phyloP scores from a whole-genome alignment of 371 early-diverging fungal species.

The Haplosporangium sp. region DNA sequence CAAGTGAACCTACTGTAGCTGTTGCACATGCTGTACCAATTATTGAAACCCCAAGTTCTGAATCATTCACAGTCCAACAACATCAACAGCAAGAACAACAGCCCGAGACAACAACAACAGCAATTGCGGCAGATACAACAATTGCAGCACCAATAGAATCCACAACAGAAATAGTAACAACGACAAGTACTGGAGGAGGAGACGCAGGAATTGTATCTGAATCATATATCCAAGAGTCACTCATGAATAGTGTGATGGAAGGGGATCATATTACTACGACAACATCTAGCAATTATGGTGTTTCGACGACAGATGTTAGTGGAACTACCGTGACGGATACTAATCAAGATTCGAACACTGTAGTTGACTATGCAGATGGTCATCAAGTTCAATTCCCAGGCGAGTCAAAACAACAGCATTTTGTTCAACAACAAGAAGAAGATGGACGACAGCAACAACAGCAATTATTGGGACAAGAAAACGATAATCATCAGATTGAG shows the following conservation, averaged over 20 bases:
- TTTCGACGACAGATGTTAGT: slow-evolving; percentile 8
- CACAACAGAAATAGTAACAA: neutral
- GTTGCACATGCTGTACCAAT: neutral
- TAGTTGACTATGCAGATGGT: slow-evolving; percentile 24
- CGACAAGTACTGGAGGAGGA: neutral
- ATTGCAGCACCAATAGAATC: neutral
- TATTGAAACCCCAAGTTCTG: neutral
- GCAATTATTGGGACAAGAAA: neutral
- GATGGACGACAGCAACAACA: no score
- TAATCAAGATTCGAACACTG: neutral
- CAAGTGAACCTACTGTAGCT: neutral
- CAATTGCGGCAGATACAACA: no score
- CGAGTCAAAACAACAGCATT: slow-evolving; percentile 12
- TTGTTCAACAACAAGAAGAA: slow-evolving; percentile 4
- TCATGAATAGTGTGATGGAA: slow-evolving; percentile 13
- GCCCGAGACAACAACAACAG: neutral
- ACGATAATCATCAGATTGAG: neutral
- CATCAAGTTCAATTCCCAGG: slow-evolving; percentile 20
- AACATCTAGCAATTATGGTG: neutral
- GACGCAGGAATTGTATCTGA: slow-evolving; percentile 8
- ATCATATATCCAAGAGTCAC: slow-evolving; percentile 16
- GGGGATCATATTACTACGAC: slow-evolving; percentile 20
- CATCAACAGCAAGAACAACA: no score
- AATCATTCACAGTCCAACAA: neutral
- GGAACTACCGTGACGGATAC: slow-evolving; percentile 22